Evolutionary conservation across 306 rosid species (phyloP).

Genomic region (cucumber (Cucumis sativus)): Cucumber_9930_V3 NC_026656.2:2010001-2010500

Average conservation of each 20-base stretch:
- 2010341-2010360: neutral
- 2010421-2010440: conserved; percentile 30
- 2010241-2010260: neutral
- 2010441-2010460: neutral
- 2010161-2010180: neutral
- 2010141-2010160: neutral
- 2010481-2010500: conserved; percentile 15
- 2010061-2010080: neutral
- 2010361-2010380: neutral
- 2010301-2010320: conserved; percentile 6
- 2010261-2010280: neutral
- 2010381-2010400: conserved; percentile 28
- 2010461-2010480: conserved; percentile 6
- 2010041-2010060: neutral
- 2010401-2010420: conserved; percentile 48
- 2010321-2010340: conserved; percentile 6
- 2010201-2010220: neutral
- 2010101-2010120: neutral
- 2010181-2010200: neutral
- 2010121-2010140: neutral
- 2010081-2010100: neutral
- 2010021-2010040: neutral
- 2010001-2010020: neutral
- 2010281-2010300: conserved; percentile 9
- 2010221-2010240: neutral